Conservation (phyloP, 2,329 filamentous ascomycete species). For the Grosmannia huntii region DNA sequence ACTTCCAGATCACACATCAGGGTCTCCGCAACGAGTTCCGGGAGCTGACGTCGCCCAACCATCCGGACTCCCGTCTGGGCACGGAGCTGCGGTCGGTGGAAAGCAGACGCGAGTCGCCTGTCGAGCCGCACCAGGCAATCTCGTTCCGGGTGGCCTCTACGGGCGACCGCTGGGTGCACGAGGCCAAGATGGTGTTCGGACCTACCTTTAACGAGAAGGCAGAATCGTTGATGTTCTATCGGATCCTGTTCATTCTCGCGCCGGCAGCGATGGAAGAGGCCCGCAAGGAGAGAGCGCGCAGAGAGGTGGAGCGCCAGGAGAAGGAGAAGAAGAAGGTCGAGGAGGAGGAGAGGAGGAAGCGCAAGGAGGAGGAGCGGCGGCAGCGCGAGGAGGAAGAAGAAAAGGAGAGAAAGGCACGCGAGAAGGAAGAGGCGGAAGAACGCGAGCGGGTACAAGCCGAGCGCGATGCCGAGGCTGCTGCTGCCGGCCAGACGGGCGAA, state of each 20-base stretch:
- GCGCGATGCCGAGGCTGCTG: constrained; percentile 37
- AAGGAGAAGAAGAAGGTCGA: constrained; percentile 45
- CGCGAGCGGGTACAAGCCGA: constrained; percentile 45
- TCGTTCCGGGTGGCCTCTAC: constrained; percentile 63
- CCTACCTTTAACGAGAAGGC: constrained; percentile 54
- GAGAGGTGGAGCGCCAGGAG: constrained; percentile 32
- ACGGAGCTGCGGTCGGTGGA: not conserved
- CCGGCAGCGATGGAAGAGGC: constrained; percentile 76
- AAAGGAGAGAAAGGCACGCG: constrained; percentile 50
- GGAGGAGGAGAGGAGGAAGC: constrained; percentile 43
- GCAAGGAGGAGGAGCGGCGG: constrained; percentile 52
- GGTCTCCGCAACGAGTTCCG: constrained; percentile 35
- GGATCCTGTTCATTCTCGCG: constrained; percentile 58
- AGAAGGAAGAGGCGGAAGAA: constrained; percentile 61
- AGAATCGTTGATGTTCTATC: constrained; percentile 49
- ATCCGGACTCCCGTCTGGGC: constrained; percentile 1
- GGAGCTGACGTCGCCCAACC: constrained; percentile 34
- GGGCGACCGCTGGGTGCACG: constrained; percentile 71
- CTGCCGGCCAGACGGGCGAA: constrained; percentile 18
- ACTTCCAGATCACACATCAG: constrained; percentile 44
- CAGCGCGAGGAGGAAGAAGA: constrained; percentile 60
- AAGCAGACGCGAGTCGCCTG: not conserved
- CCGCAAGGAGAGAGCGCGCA: constrained; percentile 51
- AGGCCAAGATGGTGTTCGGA: constrained; percentile 77
- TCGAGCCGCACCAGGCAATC: constrained; percentile 62